Evolutionary conservation across 2,329 filamentous ascomycete species (phyloP), one percentile per base, ranked within the genome.

Genomic region (Fusarium xyrophilum): DNA sequence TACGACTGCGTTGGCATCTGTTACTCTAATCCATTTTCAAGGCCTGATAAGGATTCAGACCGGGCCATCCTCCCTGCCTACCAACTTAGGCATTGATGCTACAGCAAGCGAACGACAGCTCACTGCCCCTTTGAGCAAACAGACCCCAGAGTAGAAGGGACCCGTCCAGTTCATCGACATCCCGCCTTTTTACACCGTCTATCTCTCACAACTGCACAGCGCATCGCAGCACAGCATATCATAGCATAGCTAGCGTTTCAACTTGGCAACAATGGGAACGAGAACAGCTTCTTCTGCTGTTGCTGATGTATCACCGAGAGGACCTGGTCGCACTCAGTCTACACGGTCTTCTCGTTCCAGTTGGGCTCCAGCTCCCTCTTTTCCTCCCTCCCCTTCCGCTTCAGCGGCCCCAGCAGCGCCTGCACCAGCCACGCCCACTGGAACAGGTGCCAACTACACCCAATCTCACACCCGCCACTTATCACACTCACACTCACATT

Each of bases 271-370:
- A 58, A 73, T 73, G 71, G 70, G 71, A 67, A 70, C 70, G 21
- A 70, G 71, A 60, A 73, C 71, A 14, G 71, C 72, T 63, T 60
- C 61, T 43, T 66, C 63, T 59, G 51, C 70, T 40, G 63, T 67
- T 28, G 61, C 69, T 46, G 72, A 70, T 69, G 56, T 72, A 65
- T 73, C 73, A 52, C 67, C 56, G 55, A 60, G 71, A 64, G 71
- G 72, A 65, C 77, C 76, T 68, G 72, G 76, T 67, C 77, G 77
- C 65, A 77, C 76, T 62, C 77, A 74, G 70, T 79, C 77, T 63
- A 76, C 74, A 67, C 76, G 76, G 67, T 75, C 76, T 62, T 71
- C 74, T 67, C 73, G 75, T 64, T 76, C 68, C 44, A 57, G 54
- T 51, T 60, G 68, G 44, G 69, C 63, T 66, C 67, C 62, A 57